Evolutionary conservation across 441 rosid genomes (phyloP).

Genomic region (Euphorbia celastroides): DNA sequence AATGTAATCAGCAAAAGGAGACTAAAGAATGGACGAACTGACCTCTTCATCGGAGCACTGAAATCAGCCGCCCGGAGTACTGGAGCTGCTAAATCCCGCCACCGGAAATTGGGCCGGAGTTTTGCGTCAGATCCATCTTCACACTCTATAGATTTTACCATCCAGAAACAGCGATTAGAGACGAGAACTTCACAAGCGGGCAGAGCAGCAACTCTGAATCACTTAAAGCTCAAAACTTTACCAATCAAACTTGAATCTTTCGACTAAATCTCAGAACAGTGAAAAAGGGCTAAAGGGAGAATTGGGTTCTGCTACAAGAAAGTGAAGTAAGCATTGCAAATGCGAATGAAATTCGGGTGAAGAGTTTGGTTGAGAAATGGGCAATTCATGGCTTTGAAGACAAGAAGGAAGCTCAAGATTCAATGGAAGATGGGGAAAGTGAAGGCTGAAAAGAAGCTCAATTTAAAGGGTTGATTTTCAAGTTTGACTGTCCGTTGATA

Average conservation of each 20-base stretch:
- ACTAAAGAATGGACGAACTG: slow-evolving; percentile 61
- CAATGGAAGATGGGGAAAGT: background rate
- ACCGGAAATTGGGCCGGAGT: slow-evolving; percentile 20
- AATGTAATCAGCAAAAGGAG: slow-evolving; percentile 49
- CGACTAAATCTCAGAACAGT: slow-evolving; percentile 3
- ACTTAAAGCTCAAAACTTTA: background rate
- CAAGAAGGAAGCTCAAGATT: background rate
- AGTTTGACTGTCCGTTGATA: background rate
- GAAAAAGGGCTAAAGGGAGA: background rate
- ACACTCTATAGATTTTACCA: slow-evolving; percentile 19
- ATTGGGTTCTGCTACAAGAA: slow-evolving; percentile 16
- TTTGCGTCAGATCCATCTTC: slow-evolving; percentile 30
- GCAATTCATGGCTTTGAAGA: slow-evolving; percentile 22
- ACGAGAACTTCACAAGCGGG: background rate
- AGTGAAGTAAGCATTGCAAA: slow-evolving; percentile 22
- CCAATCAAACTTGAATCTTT: background rate
- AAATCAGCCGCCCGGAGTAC: slow-evolving; percentile 9
- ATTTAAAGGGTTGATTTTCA: background rate
- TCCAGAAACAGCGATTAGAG: background rate
- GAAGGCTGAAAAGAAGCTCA: background rate
- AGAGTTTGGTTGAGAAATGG: slow-evolving; percentile 17
- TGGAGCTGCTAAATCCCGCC: slow-evolving; percentile 26
- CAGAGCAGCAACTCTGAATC: background rate
- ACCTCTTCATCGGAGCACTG: slow-evolving; percentile 53
- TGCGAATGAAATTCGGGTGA: slow-evolving; percentile 13